Percentiles rank a stretch among this genome's conserved stretches.
Conservation (phyloP, 306 rosid genomes). For the Medicago lupulina region DNA sequence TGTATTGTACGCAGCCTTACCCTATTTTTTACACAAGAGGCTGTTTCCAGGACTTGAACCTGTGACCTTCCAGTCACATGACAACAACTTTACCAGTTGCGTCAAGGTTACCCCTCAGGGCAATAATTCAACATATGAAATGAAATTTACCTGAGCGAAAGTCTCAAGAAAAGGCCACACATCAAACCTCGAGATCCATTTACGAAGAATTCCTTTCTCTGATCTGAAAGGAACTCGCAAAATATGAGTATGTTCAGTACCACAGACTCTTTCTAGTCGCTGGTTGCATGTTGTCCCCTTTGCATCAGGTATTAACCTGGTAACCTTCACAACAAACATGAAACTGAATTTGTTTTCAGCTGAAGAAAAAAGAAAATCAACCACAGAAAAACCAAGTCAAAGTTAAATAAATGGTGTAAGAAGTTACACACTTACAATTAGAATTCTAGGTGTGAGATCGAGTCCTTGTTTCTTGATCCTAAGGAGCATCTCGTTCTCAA, state of each 20-base stretch:
- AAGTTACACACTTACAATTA: constrained; percentile 62
- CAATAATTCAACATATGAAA: constrained; percentile 7
- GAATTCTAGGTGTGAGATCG: constrained; percentile 75
- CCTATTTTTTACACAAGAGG: no score
- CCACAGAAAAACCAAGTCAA: constrained; percentile 10
- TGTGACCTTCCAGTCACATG: no score
- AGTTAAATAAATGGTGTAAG: constrained; percentile 12
- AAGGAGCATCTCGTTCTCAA: constrained; percentile 88
- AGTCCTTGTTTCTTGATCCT: constrained; percentile 84
- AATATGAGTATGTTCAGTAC: constrained; percentile 84
- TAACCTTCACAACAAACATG: constrained; percentile 53
- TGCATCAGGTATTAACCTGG: constrained; percentile 92
- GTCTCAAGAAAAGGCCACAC: constrained; percentile 95
- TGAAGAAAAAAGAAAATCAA: background rate
- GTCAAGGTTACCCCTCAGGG: no score
- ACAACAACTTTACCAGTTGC: no score
- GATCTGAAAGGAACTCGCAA: constrained; percentile 94
- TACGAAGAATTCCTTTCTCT: constrained; percentile 69
- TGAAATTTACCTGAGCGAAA: constrained; percentile 72
- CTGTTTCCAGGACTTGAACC: no score
- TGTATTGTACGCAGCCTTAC: no score
- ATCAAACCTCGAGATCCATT: constrained; percentile 98
- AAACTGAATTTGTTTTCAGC: constrained; percentile 6
- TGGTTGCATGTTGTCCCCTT: constrained; percentile 95
- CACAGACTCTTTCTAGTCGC: constrained; percentile 83